phyloP scores from a whole-genome alignment of 2,329 filamentous ascomycete genomes.

The Nemania abortiva region DNA sequence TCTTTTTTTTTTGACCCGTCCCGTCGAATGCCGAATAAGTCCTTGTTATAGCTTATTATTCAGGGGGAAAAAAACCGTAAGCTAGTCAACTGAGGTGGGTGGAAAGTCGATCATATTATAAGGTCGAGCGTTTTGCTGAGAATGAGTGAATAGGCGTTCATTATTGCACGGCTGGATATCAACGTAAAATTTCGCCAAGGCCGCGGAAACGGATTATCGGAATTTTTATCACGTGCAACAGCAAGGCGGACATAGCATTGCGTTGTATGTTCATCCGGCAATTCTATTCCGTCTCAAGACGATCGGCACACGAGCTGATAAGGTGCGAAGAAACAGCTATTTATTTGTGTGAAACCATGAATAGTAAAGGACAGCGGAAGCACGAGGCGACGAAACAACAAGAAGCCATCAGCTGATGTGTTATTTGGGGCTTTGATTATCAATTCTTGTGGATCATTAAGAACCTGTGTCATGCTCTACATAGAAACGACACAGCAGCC shows the following conservation, averaged over 20 bases:
- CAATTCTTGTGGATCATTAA: slow-evolving; percentile 5
- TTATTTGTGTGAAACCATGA: slow-evolving; percentile 21
- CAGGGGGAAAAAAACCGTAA: slow-evolving; percentile 2
- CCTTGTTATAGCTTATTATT: slow-evolving; percentile 2
- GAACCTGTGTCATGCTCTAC: slow-evolving; percentile 16
- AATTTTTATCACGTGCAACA: background rate
- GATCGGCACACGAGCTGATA: slow-evolving; percentile 6
- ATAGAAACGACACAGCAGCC: slow-evolving; percentile 13
- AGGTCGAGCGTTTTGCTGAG: background rate
- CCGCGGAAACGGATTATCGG: background rate
- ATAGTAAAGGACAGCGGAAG: background rate
- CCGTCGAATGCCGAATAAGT: background rate
- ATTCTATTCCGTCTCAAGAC: slow-evolving; percentile 8
- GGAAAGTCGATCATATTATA: background rate
- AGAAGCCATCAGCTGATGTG: slow-evolving; percentile 22
- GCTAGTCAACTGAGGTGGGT: background rate
- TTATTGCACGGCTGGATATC: slow-evolving; percentile 16
- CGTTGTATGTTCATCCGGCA: slow-evolving; percentile 7
- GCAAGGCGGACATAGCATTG: slow-evolving; percentile 12
- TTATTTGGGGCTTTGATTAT: slow-evolving; percentile 1
- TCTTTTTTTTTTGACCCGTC: too few species aligned
- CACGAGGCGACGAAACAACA: slow-evolving; percentile 13
- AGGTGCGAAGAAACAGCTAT: background rate
- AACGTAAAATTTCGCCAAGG: background rate
- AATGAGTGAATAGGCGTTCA: background rate